Conservation (phyloP, 2,329 filamentous ascomycete species). For the Monosporascus sp. region DNA sequence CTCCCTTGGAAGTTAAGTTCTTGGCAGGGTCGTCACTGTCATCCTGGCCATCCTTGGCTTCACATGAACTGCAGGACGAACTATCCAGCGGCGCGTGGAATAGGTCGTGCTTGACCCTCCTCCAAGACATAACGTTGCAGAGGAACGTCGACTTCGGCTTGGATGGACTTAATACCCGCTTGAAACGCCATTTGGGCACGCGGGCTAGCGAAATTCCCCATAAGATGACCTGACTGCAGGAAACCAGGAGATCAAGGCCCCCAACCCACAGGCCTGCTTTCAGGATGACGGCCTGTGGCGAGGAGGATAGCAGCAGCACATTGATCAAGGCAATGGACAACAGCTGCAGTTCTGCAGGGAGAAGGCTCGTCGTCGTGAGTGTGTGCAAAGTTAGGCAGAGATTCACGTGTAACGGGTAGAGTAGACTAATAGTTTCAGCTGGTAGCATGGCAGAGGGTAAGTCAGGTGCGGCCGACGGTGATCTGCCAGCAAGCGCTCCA, state of each 20-base stretch:
- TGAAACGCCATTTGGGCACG: constrained; percentile 87
- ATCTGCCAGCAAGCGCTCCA: constrained; percentile 26
- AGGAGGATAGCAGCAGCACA: constrained; percentile 67
- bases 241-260: constrained; percentile 68
- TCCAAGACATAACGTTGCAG: constrained; percentile 39
- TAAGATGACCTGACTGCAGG: constrained; percentile 67
- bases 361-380: constrained; percentile 81
- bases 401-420: constrained; percentile 81
- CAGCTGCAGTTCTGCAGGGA: constrained; percentile 82
- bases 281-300: constrained; percentile 78
- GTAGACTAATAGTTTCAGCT: constrained; percentile 53
- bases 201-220: constrained; percentile 84
- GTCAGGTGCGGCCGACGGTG: neutral
- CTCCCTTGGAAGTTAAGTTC: constrained; percentile 4
- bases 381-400: constrained; percentile 69
- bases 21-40: constrained; percentile 17
- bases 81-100: constrained; percentile 25
- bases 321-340: constrained; percentile 80
- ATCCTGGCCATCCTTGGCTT: constrained; percentile 23
- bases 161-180: constrained; percentile 40
- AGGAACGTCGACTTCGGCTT: constrained; percentile 30
- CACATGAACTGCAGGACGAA: constrained; percentile 27
- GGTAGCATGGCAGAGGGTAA: constrained; percentile 28
- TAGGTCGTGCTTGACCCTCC: constrained; percentile 37
- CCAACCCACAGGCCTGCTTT: constrained; percentile 81